Evolutionary conservation across 768 basidiomycete species (phyloP).

Genomic region (Boletus subparvulus): DNA sequence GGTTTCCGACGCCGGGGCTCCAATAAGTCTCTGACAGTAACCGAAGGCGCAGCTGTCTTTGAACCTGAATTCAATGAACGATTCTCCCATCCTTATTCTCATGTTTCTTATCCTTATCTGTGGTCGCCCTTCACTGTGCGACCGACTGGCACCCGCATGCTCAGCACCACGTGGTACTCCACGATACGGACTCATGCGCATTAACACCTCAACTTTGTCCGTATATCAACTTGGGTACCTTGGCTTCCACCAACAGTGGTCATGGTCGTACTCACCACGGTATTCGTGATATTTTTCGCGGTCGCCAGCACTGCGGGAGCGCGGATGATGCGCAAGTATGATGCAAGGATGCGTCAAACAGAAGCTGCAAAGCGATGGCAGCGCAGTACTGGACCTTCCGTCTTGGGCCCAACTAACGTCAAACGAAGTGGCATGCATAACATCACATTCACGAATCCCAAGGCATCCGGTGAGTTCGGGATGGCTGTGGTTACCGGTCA

Average conservation of each 20-base stretch:
- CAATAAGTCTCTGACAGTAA: no score
- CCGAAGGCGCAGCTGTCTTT: no score
- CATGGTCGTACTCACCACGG: conserved; percentile 14
- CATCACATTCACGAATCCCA: conserved; percentile 69
- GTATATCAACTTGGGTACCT: neutral
- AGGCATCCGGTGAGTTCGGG: conserved; percentile 48
- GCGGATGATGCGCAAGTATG: conserved; percentile 36
- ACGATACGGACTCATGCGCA: no score
- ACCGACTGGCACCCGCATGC: no score
- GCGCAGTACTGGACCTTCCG: conserved; percentile 1
- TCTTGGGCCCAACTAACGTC: neutral
- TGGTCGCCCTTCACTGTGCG: no score
- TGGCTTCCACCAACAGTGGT: neutral
- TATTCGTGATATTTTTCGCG: conserved; percentile 11
- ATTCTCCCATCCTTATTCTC: no score
- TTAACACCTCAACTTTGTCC: no score
- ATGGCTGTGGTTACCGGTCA: neutral
- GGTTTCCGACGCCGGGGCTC: no score
- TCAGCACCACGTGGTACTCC: no score
- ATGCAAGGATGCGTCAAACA: conserved; percentile 44
- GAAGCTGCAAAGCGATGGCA: conserved; percentile 48
- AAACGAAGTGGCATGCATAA: conserved; percentile 45
- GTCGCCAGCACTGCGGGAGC: conserved; percentile 7
- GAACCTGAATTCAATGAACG: no score
- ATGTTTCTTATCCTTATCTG: no score